These are phyloP conservation scores for Sphaerostilbella broomeana DNA, from an alignment of 2,329 filamentous ascomycete genomes.

Conservation along the genomic window DNA sequence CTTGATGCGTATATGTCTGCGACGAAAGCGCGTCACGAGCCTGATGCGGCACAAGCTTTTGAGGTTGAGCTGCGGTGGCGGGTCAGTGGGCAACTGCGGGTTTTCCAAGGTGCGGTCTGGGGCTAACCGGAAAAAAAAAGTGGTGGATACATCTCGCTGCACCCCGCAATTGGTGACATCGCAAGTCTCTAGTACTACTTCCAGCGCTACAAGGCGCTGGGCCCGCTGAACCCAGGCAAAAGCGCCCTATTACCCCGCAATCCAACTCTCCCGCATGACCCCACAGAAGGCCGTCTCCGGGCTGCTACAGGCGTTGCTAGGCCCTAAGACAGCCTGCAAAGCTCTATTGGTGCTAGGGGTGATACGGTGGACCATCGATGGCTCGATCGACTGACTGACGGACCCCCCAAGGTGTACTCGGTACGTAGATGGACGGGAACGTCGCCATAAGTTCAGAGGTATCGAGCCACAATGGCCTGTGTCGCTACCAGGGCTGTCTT, in stretches of 20 bases:
- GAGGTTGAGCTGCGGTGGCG: constrained; percentile 4
- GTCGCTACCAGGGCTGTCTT: background rate
- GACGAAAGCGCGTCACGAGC: no score
- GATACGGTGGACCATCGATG: constrained; percentile 4
- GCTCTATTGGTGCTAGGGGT: background rate
- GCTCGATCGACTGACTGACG: constrained; percentile 12
- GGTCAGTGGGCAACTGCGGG: constrained; percentile 3
- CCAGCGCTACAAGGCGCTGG: background rate
- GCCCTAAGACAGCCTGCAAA: background rate
- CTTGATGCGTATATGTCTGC: no score
- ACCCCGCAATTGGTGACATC: constrained; percentile 6
- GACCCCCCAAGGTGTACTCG: constrained; percentile 10
- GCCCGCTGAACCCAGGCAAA: constrained; percentile 6
- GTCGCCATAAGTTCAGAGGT: constrained; percentile 2
- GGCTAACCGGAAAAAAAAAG: background rate
- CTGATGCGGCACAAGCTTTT: constrained; percentile 12
- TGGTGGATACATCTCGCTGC: constrained; percentile 8
- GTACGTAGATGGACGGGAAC: constrained; percentile 6
- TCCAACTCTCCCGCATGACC: constrained; percentile 22
- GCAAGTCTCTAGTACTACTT: constrained; percentile 4
- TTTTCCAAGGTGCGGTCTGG: background rate
- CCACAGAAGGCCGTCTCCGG: constrained; percentile 16
- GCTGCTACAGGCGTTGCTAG: constrained; percentile 1
- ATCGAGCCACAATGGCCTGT: constrained; percentile 7
- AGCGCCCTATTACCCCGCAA: constrained; percentile 21